Evolutionary conservation across 345 rosid species (phyloP), one percentile per base, ranked within the genome.

Genomic region (Ceriops tagal): DNA sequence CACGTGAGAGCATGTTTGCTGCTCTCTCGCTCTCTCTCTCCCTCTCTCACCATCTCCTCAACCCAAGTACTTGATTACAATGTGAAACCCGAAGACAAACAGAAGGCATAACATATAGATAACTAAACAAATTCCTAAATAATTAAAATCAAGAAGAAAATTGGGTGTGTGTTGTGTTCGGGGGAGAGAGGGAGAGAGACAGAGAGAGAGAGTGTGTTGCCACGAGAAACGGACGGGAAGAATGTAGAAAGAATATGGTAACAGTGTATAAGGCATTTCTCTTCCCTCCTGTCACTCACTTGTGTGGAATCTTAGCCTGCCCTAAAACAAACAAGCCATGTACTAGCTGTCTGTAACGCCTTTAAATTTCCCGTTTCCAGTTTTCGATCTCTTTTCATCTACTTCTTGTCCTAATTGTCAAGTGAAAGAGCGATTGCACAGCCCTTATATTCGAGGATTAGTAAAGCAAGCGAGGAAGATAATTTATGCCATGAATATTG

Each of bases 1-100:
- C 85, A 82, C 81, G 83, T 77, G 81, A 69, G 71, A 62, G 21
- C 67, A 73, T 66, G 61, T 60, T 53, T 70, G 58, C 46, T 58
- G 65, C 75, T 63, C 55, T 55, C 51, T 43, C 49, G 13, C 46
- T 39, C 18, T 43, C 27, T 55, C 59, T 43, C 49, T 43, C 46
- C 10, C 18, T 43, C 27, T 55, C 59, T 66, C 76, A 35, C 46
- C 53, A 58, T 72, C 61, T 66, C 34, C 53, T 9, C 52, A 15
- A 32, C 73, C 24, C 15, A 8, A 8, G 13, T 55, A 6, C 30
- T 26, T 8, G 10, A n/a, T 30, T 55, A 26, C 28, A 26, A 55
- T 43, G 30, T 55, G 59, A 55, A 47, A 34, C 49, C 55, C n/a
- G 5, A 1, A 39, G 53, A 58, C 15, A 22, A 56, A 46, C 4